phyloP scores from a whole-genome alignment of 805 yeast species.

The Debaryomyces castellii region DNA sequence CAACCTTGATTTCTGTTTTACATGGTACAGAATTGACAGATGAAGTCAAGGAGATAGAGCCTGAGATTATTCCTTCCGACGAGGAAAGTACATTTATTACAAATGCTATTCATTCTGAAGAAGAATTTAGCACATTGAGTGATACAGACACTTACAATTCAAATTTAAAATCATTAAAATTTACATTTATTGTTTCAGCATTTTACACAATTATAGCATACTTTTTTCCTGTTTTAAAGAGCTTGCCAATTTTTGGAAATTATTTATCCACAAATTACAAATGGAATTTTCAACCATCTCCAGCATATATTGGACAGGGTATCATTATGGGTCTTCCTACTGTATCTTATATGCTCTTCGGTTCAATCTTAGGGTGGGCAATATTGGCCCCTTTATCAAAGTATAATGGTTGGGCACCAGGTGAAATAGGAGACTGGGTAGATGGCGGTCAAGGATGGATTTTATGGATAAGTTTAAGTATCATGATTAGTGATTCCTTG shows the following conservation, averaged over 20 bases:
- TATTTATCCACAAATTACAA: slow-evolving; percentile 60
- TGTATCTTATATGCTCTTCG: slow-evolving; percentile 85
- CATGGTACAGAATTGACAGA: slow-evolving; percentile 63
- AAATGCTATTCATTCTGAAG: neutral
- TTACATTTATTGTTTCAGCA: slow-evolving; percentile 70
- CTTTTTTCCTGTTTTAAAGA: slow-evolving; percentile 67
- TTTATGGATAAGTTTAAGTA: slow-evolving; percentile 87
- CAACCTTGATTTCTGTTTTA: slow-evolving; percentile 83
- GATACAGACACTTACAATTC: slow-evolving; percentile 34
- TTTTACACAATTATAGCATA: slow-evolving; percentile 69
- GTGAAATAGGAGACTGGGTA: slow-evolving; percentile 89
- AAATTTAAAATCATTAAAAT: slow-evolving; percentile 58
- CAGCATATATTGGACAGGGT: slow-evolving; percentile 97
- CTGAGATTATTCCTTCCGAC: neutral
- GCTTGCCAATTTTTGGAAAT: slow-evolving; percentile 75
- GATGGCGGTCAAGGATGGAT: slow-evolving; percentile 97
- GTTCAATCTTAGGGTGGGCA: slow-evolving; percentile 90
- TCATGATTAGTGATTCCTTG: slow-evolving; percentile 90
- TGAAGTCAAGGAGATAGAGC: slow-evolving; percentile 16
- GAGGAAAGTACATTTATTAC: neutral
- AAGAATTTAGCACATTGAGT: neutral
- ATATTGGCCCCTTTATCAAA: slow-evolving; percentile 81
- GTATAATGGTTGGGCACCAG: slow-evolving; percentile 79
- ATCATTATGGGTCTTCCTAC: slow-evolving; percentile 96
- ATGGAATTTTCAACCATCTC: slow-evolving; percentile 93